Conservation (phyloP, 257 asterid genomes). For the Solanum gandarillasii region DNA sequence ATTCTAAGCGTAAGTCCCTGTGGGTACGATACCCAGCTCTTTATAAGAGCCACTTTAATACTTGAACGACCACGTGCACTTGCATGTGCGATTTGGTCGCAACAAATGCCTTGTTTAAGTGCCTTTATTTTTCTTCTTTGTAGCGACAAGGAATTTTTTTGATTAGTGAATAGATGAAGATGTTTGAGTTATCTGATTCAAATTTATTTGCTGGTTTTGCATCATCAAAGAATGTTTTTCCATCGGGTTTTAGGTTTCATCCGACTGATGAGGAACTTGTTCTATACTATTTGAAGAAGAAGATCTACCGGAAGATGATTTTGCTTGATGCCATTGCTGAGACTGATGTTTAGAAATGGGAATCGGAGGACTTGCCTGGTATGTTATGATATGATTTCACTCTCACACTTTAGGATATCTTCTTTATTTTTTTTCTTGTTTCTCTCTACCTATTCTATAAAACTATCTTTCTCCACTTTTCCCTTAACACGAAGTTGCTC, state of each 20-base stretch:
- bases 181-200: neutral
- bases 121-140: no score
- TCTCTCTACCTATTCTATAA: no score
- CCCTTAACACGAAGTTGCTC: neutral
- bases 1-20: no score
- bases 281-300: constrained; percentile 58
- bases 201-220: neutral
- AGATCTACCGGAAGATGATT: constrained; percentile 42
- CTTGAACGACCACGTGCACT: no score
- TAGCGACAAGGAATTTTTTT: neutral
- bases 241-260: constrained; percentile 91
- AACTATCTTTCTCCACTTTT: no score
- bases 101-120: no score
- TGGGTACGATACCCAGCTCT: no score
- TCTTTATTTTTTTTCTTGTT: no score
- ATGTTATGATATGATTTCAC: neutral
- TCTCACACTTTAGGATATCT: no score
- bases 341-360: constrained; percentile 78
- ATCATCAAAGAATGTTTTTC: constrained; percentile 14
- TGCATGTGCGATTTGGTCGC: no score
- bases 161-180: neutral
- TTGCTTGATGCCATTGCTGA: constrained; percentile 49
- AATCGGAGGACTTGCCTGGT: constrained; percentile 85
- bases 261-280: constrained; percentile 88
- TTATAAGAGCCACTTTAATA: no score